Evolutionary conservation across 2,329 filamentous ascomycete species (phyloP), one percentile per base, ranked within the genome.

Genomic region (Aspergillus phoenicis): DNA sequence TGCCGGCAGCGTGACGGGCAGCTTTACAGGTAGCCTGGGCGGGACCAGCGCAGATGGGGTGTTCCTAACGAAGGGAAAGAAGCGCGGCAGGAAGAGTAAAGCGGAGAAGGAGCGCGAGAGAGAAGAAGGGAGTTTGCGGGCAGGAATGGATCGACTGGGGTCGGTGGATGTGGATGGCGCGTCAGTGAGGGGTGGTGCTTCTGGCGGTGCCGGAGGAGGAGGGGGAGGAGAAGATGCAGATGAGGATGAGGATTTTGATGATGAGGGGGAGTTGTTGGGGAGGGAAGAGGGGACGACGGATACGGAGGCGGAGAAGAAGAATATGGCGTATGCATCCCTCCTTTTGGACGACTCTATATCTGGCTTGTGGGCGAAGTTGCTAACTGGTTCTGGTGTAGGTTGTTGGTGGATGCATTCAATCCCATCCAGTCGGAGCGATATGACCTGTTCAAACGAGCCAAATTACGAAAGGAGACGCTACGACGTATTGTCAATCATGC

Each of bases 401-500:
- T 82, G 38, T 69, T 82, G 52, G 75, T 81, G 41, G 78, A 80
- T 64, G 78, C 79, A 10, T 82, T 83, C 60, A 81, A 78, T 52
- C 74, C 74, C 2, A 73, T 81, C 55, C 81, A 83, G 66, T 80
- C 78, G 3, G 74, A 78, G 54, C 77, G 81, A 56, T 83, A 83
- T 59, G 80, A 82, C 64, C 71, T 79, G 11, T 82, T 81, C 68
- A 81, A 82, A 43, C 79, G 81, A 15, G 75, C 79, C 7, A 83
- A 82, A 65, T 70, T 84, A 53, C 78, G 81, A 38, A 83, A 83
- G 61, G 77, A 81, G 54, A 81, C 80, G 0, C 75, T 84, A 13
- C 80, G 81, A 59, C 73, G 81, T 67, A 84, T 90, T 63, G 86
- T 87, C 63, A 90, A 90, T 67, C 85, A 88, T 71, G 88, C 87